Base-by-base conservation (phyloP, 805 yeast species). In the baker's yeast (Saccharomyces cerevisiae) region DNA sequence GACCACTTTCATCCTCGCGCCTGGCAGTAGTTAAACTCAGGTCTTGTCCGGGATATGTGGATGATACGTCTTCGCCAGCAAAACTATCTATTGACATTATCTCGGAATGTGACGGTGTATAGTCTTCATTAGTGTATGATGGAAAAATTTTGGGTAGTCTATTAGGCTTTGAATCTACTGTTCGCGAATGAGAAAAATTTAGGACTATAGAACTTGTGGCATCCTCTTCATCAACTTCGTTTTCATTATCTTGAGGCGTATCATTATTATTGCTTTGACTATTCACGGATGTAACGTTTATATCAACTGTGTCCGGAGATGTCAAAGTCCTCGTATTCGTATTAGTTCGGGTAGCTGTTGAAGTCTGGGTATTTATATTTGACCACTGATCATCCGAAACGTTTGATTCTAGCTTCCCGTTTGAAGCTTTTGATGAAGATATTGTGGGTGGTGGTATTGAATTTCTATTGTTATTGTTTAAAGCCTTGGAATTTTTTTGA, bases 51-150 rank as follows among this genome's bases (percentile, higher is more conserved):
- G 57, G 49, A 28, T 55, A 60, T 14, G 51, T 46, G 4, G 51
- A 29, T 21, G 58, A 56, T 32, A 24, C 21, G 21, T 52, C 57
- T 27, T 53, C 55, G 22, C 55, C 55, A 30, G 57, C 54, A 50
- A 41, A 65, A 53, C 69, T 65, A 36, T 59, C 59, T 4, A 65
- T 61, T 4, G 69, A 65, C n/a, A 58, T 59, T 27, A 59, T 53
- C 28, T 64, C 67, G 21, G 67, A 62, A 26, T 49, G 53, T 2
- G 57, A 56, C 14, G 66, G 66, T 21, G 61, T 53, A 31, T 51
- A 53, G 6, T 43, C 22, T 24, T 31, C 47, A 41, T 46, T 26
- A 27, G 26, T 46, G 48, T 31, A 14, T 17, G 43, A 41, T 22
- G 41, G 21, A 11, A 49, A 32, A 22, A 49, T 36, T 49, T 49